Base-by-base conservation (phyloP, 441 rosid genomes). In the Aleurites moluccanus region DNA sequence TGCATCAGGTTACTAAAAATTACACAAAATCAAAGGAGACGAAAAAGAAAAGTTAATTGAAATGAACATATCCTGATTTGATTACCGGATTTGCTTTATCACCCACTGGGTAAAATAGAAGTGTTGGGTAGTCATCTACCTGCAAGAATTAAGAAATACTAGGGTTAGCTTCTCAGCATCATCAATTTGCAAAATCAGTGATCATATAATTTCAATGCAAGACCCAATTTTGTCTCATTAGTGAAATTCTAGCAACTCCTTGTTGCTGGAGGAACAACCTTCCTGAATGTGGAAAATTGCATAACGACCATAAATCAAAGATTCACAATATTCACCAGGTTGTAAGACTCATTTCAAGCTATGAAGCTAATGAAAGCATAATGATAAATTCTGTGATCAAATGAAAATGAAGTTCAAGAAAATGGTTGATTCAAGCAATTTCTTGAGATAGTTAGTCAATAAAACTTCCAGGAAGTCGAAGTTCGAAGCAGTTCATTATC, bases 61-160 rank as follows among this genome's bases (percentile, higher is more conserved):
- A 28, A 45, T 33, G 69, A 30, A 59, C 14, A 30, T 10, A 50
- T 56, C 23, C 45, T 33, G 61, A 44, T 73, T 78, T 60, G 55
- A 4, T 83, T 89, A 94, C 97, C 88, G 97, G 95, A 30, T 86
- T 88, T 35, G 84, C 80, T 83, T 94, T 94, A 75, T 89, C 88
- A 52, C 82, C 84, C 0, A 86, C 85, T 10, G 91, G 88, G 86
- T 90, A 91, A 70, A 90, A 87, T 53, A 94, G 78, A 73, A 92
- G 86, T 35, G 92, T 79, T 2, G 97, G 98, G 76, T 85, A 94
- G 80, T 90, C 93, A 60, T 82, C 82, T 23, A 85, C 87, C 98
- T 94, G 89, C 70, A 78, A 77, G 6, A 61, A 70, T 40, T 49
- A 49, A 62, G 64, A 76, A 33, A 49, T 38, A 72, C 69, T 57